Evolutionary conservation across 1,284 basidiomycete species (phyloP).

Genomic region (Pascua sp.): DNA sequence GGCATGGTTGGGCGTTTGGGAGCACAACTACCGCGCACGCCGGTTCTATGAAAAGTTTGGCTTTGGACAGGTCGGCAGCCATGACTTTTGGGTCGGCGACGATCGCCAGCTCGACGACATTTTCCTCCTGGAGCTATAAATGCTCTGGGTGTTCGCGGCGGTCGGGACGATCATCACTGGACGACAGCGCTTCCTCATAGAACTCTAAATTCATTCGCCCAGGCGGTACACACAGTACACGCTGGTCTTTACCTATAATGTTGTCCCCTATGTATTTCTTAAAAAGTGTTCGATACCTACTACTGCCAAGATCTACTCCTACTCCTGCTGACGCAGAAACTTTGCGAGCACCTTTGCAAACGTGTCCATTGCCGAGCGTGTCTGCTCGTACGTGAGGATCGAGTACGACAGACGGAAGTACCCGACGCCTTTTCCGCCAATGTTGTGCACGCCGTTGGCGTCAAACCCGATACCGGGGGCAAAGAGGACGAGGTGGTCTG

Average conservation of each 20-base stretch:
- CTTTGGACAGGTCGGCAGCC: slow-evolving; percentile 20
- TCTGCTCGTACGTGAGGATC: slow-evolving; percentile 44
- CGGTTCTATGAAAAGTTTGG: slow-evolving; percentile 32
- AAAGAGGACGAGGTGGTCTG: slow-evolving; percentile 46
- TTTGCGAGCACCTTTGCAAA: slow-evolving; percentile 42
- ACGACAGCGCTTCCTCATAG: too few species aligned
- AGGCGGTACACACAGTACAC: too few species aligned
- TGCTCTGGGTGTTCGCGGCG: too few species aligned
- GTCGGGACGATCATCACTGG: too few species aligned
- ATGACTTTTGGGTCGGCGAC: slow-evolving; percentile 14
- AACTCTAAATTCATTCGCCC: too few species aligned
- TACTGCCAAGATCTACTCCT: too few species aligned
- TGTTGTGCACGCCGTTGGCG: slow-evolving; percentile 38
- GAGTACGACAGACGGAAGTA: slow-evolving; percentile 49
- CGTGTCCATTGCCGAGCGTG: slow-evolving; percentile 31
- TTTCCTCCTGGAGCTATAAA: slow-evolving; percentile 4
- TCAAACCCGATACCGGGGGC: slow-evolving; percentile 46
- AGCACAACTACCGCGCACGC: slow-evolving; percentile 26
- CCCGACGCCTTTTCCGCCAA: slow-evolving; percentile 42
- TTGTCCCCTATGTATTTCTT: too few species aligned
- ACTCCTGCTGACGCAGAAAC: slow-evolving; percentile 26
- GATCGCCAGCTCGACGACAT: slow-evolving; percentile 17
- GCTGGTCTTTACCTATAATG: too few species aligned
- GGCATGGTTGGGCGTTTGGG: slow-evolving; percentile 39
- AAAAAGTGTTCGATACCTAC: too few species aligned